Percentiles rank a stretch among this genome's conserved stretches.
phyloP scores from a whole-genome alignment of 1,284 basidiomycete species.

The Hymenochaete sp. region DNA sequence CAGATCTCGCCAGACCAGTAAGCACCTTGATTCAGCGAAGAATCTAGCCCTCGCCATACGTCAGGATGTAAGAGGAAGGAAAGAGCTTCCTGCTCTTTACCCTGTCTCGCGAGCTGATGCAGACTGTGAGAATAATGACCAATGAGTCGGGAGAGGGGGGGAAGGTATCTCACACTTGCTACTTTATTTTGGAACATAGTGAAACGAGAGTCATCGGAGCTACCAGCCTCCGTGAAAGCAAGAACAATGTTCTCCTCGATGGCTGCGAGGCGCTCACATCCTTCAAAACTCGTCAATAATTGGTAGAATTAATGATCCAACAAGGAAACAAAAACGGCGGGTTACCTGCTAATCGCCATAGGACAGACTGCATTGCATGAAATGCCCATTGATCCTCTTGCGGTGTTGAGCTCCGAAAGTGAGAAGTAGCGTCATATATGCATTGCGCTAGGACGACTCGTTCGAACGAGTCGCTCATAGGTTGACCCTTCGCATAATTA shows the following conservation, averaged over 20 bases:
- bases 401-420: conserved; percentile 44
- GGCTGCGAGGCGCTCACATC: conserved; percentile 54
- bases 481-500: conserved; percentile 49
- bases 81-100: conserved; percentile 52
- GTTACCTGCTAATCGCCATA: conserved; percentile 63
- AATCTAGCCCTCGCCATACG: conserved; percentile 54
- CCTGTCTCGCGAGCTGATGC: conserved; percentile 56
- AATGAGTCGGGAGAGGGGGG: neutral
- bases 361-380: conserved; percentile 61
- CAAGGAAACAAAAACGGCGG: neutral
- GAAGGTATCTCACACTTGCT: conserved; percentile 41
- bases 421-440: conserved; percentile 56
- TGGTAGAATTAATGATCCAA: neutral
- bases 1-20: conserved; percentile 68
- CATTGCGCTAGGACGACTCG: conserved; percentile 60
- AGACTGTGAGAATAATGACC: conserved; percentile 1
- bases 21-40: conserved; percentile 48
- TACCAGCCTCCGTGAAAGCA: conserved; percentile 50
- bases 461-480: conserved; percentile 56
- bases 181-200: conserved; percentile 55
- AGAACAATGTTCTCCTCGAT: conserved; percentile 64
- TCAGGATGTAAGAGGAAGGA: conserved; percentile 56
- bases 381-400: conserved; percentile 55
- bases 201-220: conserved; percentile 52
- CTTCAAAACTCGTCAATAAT: conserved; percentile 29